phyloP scores from a whole-genome alignment of 23 red algal genomes.

The Chondrus crispus region DNA sequence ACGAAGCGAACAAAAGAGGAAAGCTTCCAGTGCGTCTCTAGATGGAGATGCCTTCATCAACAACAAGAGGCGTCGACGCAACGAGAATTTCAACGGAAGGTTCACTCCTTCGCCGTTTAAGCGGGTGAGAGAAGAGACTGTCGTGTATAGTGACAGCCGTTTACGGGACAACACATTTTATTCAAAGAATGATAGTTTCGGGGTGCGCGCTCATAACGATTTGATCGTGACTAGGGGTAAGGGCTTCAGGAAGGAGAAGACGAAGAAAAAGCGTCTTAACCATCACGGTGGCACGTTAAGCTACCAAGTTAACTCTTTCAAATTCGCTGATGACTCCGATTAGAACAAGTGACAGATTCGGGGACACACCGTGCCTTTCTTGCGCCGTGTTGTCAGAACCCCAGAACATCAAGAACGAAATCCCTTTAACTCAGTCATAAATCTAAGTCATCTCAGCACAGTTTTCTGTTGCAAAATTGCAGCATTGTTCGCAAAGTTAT shows the following conservation, averaged over 20 bases:
- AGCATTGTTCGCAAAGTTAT: too few relatives aligned
- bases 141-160: conserved; percentile 56
- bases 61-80: background rate
- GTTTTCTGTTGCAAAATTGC: too few relatives aligned
- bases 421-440: too few relatives aligned
- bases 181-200: conserved; percentile 80
- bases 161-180: conserved; percentile 79
- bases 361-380: too few relatives aligned
- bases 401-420: too few relatives aligned
- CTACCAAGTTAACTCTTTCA: conserved; percentile 58
- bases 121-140: conserved; percentile 54
- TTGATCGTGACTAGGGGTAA: conserved; percentile 67
- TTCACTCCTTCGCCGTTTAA: conserved; percentile 52
- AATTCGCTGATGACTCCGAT: conserved; percentile 66
- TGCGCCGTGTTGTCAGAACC: too few relatives aligned
- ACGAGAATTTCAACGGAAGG: background rate
- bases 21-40: too few relatives aligned
- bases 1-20: too few relatives aligned
- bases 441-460: too few relatives aligned
- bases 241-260: conserved; percentile 86
- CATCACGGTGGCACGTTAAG: conserved; percentile 73
- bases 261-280: conserved; percentile 86
- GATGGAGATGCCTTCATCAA: too few relatives aligned
- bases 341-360: too few relatives aligned
- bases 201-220: conserved; percentile 60